Percentiles rank a stretch among this genome's conserved stretches.
Conservation (phyloP, 371 early-diverging fungal genomes). For the Thermomucor indicae-seudaticae region DNA sequence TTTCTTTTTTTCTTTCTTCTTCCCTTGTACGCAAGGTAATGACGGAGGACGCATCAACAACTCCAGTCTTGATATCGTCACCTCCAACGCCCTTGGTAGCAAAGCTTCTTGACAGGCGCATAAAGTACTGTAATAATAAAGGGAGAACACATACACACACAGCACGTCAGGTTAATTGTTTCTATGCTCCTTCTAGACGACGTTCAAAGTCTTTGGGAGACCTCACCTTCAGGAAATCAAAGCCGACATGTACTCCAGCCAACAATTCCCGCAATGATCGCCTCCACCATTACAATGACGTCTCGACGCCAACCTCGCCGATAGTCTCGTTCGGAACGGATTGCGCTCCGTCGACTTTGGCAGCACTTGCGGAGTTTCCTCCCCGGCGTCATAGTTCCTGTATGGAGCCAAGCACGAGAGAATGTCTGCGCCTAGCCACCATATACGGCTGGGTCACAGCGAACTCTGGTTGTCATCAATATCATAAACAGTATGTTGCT, state of each 20-base stretch:
- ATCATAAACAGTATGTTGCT: too few species aligned
- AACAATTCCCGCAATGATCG: too few species aligned
- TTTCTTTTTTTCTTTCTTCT: constrained; percentile 7
- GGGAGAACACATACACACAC: background rate
- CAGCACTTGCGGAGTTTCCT: constrained; percentile 3
- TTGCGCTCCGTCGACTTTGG: background rate
- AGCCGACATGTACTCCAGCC: background rate
- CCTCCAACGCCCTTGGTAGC: background rate
- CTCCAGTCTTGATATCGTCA: too few species aligned
- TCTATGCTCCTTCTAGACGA: constrained; percentile 14
- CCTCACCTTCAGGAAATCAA: constrained; percentile 10
- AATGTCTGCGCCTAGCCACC: constrained; percentile 44
- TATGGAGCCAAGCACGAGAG: constrained; percentile 35
- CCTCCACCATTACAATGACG: constrained; percentile 8
- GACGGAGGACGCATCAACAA: too few species aligned
- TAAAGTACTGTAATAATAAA: background rate
- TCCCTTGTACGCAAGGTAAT: background rate
- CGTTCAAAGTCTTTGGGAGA: constrained; percentile 40
- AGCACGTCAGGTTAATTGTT: background rate
- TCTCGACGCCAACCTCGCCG: constrained; percentile 15
- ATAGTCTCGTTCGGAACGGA: constrained; percentile 10
- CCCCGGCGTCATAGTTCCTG: constrained; percentile 48
- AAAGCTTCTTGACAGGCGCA: constrained; percentile 1
- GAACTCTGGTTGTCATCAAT: constrained; percentile 6
- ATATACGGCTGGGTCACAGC: constrained; percentile 56